Conservation (phyloP, 2,329 filamentous ascomycete species). For the Alternaria panax region DNA sequence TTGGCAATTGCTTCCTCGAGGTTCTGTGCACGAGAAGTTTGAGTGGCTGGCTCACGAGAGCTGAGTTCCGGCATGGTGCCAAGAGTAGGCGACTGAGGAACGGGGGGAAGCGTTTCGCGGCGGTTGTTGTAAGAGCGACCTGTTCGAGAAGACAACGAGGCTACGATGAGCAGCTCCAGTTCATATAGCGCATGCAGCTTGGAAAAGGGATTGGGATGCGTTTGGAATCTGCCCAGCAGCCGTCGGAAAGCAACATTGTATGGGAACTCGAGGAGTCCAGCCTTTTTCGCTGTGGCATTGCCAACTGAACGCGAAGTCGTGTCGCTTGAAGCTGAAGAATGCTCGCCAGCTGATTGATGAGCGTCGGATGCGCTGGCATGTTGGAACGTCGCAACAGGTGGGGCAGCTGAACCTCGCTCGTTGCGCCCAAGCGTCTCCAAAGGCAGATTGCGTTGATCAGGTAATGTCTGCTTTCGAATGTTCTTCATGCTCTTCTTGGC, state of each 20-base stretch:
- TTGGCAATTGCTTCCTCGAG: slow-evolving; percentile 75
- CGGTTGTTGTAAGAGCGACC: slow-evolving; percentile 53
- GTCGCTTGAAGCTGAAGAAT: slow-evolving; percentile 56
- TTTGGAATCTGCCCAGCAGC: slow-evolving; percentile 84
- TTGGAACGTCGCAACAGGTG: slow-evolving; percentile 53
- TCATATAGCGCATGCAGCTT: slow-evolving; percentile 87
- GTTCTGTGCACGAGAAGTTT: slow-evolving; percentile 53
- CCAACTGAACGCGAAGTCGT: slow-evolving; percentile 53
- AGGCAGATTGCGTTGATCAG: slow-evolving; percentile 50
- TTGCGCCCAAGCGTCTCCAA: slow-evolving; percentile 54
- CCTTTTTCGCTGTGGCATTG: slow-evolving; percentile 53
- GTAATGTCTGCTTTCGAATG: slow-evolving; percentile 52
- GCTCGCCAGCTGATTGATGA: slow-evolving; percentile 55
- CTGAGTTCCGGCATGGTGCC: slow-evolving; percentile 55
- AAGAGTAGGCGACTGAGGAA: slow-evolving; percentile 55
- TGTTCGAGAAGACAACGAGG: slow-evolving; percentile 70
- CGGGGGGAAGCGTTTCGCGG: slow-evolving; percentile 50
- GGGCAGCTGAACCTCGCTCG: slow-evolving; percentile 52
- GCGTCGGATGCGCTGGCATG: slow-evolving; percentile 49
- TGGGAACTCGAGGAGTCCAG: slow-evolving; percentile 69
- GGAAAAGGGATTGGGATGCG: slow-evolving; percentile 83
- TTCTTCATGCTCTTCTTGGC: slow-evolving; percentile 67
- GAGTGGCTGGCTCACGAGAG: slow-evolving; percentile 53
- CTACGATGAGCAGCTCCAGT: slow-evolving; percentile 80
- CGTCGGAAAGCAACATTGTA: slow-evolving; percentile 82